A percentile compares a stretch with the other conserved stretches of the same genome.
These are phyloP conservation scores for Exophiala bonariae DNA, from an alignment of 2,329 filamentous ascomycete genomes.

Conservation along the genomic window DNA sequence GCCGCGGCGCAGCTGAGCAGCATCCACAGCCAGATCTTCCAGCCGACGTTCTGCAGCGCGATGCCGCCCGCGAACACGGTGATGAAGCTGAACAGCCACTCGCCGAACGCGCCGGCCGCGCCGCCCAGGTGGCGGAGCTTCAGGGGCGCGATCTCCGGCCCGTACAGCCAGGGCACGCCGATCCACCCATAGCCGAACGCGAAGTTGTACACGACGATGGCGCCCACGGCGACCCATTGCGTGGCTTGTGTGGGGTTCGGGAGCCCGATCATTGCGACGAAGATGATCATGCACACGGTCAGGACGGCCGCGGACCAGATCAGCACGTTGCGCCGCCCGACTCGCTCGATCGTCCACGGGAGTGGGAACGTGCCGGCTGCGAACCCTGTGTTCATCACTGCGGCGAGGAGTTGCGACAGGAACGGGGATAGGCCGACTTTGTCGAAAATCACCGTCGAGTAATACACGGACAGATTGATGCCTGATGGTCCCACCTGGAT, in stretches of 20 bases:
- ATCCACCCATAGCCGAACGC: conserved; percentile 21
- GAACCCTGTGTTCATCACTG: conserved; percentile 22
- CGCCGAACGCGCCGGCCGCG: conserved; percentile 36
- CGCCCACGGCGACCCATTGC: conserved; percentile 17
- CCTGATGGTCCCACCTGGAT: conserved; percentile 4
- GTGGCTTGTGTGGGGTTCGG: conserved; percentile 15
- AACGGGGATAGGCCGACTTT: conserved; percentile 18
- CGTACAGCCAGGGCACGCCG: conserved; percentile 36
- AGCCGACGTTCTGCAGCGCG: conserved; percentile 28
- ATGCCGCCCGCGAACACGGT: conserved; percentile 21
- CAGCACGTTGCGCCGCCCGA: conserved; percentile 16
- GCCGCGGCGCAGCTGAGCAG: conserved; percentile 24
- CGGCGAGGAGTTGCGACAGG: conserved; percentile 17
- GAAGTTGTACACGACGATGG: conserved; percentile 17
- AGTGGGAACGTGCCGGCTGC: conserved; percentile 15
- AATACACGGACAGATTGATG: conserved; percentile 33
- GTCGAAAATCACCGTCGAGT: conserved; percentile 21
- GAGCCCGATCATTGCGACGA: conserved; percentile 24
- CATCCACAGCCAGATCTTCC: conserved; percentile 41
- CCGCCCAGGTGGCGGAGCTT: conserved; percentile 38
- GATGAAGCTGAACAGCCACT: conserved; percentile 27
- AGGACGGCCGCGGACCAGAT: conserved; percentile 19
- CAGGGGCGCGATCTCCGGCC: conserved; percentile 39
- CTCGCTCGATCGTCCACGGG: conserved; percentile 17
- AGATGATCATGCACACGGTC: conserved; percentile 18